Conservation (phyloP, 1,284 basidiomycete genomes). For the Cutaneotrichosporon spelunceum region DNA sequence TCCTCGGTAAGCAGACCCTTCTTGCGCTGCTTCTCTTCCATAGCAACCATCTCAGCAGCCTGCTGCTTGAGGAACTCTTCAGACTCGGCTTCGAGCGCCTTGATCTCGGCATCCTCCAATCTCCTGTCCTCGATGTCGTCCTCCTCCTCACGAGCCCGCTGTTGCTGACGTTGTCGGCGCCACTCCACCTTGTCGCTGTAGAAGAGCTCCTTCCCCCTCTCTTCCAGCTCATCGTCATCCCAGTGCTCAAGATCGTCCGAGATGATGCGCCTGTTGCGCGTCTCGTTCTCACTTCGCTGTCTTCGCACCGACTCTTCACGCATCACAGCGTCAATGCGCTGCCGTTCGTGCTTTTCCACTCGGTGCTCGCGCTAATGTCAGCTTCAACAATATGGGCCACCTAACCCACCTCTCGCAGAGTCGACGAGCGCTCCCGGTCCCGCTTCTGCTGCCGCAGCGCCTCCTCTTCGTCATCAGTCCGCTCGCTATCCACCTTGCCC, state of each 20-base stretch:
- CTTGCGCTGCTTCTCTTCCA: constrained; percentile 80
- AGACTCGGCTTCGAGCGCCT: constrained; percentile 76
- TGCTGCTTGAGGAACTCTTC: constrained; percentile 82
- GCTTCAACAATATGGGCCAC: background rate
- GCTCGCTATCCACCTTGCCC: constrained; percentile 52
- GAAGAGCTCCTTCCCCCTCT: constrained; percentile 59
- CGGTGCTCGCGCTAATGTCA: constrained; percentile 55
- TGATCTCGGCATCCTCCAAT: constrained; percentile 76
- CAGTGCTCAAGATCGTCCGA: constrained; percentile 69
- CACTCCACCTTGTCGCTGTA: constrained; percentile 79
- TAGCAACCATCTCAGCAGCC: constrained; percentile 83
- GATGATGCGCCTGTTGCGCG: constrained; percentile 68
- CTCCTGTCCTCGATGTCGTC: constrained; percentile 76
- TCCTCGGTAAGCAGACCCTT: constrained; percentile 85
- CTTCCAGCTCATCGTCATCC: constrained; percentile 88
- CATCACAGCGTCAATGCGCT: constrained; percentile 69
- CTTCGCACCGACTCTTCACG: constrained; percentile 69
- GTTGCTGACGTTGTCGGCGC: constrained; percentile 65
- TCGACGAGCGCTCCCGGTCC: constrained; percentile 71
- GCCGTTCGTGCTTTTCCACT: constrained; percentile 73
- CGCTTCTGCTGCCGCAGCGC: constrained; percentile 68
- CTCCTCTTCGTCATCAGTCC: constrained; percentile 82
- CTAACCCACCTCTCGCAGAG: constrained; percentile 72
- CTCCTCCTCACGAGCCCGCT: constrained; percentile 68
- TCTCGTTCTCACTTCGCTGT: constrained; percentile 68